Base-by-base conservation (phyloP, 768 basidiomycete species). In the Rhodotorula babjevae region DNA sequence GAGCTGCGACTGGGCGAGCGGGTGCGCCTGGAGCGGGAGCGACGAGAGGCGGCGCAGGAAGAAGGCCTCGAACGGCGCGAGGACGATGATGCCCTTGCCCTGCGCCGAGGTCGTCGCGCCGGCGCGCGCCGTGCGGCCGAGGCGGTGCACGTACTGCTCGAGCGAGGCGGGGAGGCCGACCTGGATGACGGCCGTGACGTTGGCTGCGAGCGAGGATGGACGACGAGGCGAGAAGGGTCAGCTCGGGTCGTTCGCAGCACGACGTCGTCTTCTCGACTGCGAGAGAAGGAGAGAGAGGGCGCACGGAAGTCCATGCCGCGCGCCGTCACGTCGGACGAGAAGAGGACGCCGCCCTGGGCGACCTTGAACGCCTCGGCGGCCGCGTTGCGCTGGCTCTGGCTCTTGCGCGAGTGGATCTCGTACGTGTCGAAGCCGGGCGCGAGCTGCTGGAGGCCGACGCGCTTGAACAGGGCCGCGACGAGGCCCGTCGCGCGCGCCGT, bases 101-200 rank as follows among this genome's bases (percentile, higher is more conserved):
- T 25, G 63, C 36, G 2, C 83, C 83, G 27, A 40, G 40, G 29
- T 61, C 29, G 69, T 60, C 55, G 70, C 65, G 11, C 82, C 82
- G 40, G 82, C 82, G 36, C 82, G 81, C 52, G 82, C 82, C 27
- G 83, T 83, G 36, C 82, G 80, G 0, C 83, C 82, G 40, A 83
- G 77, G 33, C 63, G 69, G 74, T 68, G 69, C 55, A 67, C 64
- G 81, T 79, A 83, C 73, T 83, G 82, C 75, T 83, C 82, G 11
- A 78, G 68, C 40, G 71, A 78, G 62, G 75, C 77, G 14, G 83
- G 83, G 16, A 82, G 74, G 33, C 82, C 82, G 66, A 81, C 79
- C 78, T 89, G 88, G 14, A 88, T 76, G 58, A 89, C 85, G 1
- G 85, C 82, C 0, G 87, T 86, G 14, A 89, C 86, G 29, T 85